These are phyloP conservation scores for Calonectria pseudoturangicola DNA, from an alignment of 2,329 filamentous ascomycete species.

Conservation along the genomic window DNA sequence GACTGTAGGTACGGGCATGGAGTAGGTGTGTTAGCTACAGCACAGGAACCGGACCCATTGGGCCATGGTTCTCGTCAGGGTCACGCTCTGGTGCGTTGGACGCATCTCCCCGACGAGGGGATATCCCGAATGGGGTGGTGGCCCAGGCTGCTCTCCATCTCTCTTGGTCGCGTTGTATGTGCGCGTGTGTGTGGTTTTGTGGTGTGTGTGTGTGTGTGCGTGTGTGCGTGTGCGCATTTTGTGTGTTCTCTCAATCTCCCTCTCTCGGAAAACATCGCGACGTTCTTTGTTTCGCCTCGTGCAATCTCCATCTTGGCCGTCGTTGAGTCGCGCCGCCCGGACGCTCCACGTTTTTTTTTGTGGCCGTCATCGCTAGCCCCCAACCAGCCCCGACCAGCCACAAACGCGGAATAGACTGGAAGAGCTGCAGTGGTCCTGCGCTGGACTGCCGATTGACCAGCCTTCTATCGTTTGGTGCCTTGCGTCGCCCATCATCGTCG, in stretches of 20 bases:
- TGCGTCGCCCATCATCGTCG: slow-evolving; percentile 31
- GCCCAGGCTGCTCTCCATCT: slow-evolving; percentile 36
- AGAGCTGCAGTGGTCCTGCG: slow-evolving; percentile 27
- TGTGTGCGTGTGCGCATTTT: slow-evolving; percentile 17
- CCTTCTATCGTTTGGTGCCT: slow-evolving; percentile 36
- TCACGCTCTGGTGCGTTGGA: slow-evolving; percentile 47
- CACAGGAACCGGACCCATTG: slow-evolving; percentile 45
- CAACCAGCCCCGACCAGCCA: slow-evolving; percentile 30
- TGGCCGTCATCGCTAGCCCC: slow-evolving; percentile 29
- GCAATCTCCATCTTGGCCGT: slow-evolving; percentile 21
- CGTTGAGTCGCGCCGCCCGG: slow-evolving; percentile 21
- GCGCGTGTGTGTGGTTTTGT: not conserved
- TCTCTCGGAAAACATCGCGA: slow-evolving; percentile 32
- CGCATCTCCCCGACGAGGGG: slow-evolving; percentile 40
- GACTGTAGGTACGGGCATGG: slow-evolving; percentile 35
- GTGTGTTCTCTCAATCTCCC: not conserved
- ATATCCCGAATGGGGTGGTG: slow-evolving; percentile 34
- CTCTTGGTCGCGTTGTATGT: slow-evolving; percentile 27
- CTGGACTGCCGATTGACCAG: slow-evolving; percentile 28
- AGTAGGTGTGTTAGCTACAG: slow-evolving; percentile 31
- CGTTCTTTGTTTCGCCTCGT: not conserved
- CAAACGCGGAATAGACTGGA: slow-evolving; percentile 28
- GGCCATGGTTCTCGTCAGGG: slow-evolving; percentile 43
- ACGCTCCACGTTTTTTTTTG: slow-evolving; percentile 22
- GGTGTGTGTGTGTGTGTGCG: not conserved